Percentiles rank a stretch among this genome's conserved stretches.
Evolutionary conservation across 2,329 filamentous ascomycete species (phyloP).

Genomic region (Byssothecium circinans): DNA sequence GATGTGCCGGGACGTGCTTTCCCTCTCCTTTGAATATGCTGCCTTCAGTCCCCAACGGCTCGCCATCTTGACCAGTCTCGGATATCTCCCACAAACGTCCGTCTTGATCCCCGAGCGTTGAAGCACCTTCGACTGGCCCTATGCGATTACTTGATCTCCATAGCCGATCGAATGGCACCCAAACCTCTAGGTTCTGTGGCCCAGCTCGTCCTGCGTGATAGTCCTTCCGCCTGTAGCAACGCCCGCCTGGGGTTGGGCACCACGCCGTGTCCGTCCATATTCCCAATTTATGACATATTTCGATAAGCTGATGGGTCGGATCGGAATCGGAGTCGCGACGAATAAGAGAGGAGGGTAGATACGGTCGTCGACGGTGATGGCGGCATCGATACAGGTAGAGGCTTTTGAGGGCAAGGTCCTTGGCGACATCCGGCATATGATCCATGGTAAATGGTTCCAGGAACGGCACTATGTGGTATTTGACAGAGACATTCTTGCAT

Average conservation of each 20-base stretch:
- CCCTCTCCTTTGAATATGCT: slow-evolving; percentile 51
- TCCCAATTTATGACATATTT: slow-evolving; percentile 59
- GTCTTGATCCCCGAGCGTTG: slow-evolving; percentile 45
- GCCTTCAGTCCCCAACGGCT: slow-evolving; percentile 56
- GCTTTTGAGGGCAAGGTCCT: slow-evolving; percentile 58
- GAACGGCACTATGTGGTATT: slow-evolving; percentile 65
- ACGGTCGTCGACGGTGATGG: slow-evolving; percentile 63
- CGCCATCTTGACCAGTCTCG: slow-evolving; percentile 58
- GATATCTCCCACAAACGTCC: slow-evolving; percentile 59
- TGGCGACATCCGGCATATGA: slow-evolving; percentile 47
- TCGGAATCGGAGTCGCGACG: slow-evolving; percentile 62
- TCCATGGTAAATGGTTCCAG: slow-evolving; percentile 48
- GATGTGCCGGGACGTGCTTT: slow-evolving; percentile 57
- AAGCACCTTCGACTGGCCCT: slow-evolving; percentile 45
- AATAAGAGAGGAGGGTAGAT: slow-evolving; percentile 57
- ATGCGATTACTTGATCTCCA: slow-evolving; percentile 63
- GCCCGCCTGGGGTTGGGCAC: slow-evolving; percentile 60
- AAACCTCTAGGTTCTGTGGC: slow-evolving; percentile 59
- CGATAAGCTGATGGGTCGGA: slow-evolving; percentile 62
- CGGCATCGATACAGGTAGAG: slow-evolving; percentile 64
- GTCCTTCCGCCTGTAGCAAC: slow-evolving; percentile 59
- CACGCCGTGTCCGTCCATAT: slow-evolving; percentile 65
- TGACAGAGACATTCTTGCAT: slow-evolving; percentile 66
- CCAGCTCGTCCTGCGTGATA: slow-evolving; percentile 60
- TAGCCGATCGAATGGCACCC: slow-evolving; percentile 63